Conservation (phyloP, 306 rosid species). For the Mimosa bimucronata region DNA sequence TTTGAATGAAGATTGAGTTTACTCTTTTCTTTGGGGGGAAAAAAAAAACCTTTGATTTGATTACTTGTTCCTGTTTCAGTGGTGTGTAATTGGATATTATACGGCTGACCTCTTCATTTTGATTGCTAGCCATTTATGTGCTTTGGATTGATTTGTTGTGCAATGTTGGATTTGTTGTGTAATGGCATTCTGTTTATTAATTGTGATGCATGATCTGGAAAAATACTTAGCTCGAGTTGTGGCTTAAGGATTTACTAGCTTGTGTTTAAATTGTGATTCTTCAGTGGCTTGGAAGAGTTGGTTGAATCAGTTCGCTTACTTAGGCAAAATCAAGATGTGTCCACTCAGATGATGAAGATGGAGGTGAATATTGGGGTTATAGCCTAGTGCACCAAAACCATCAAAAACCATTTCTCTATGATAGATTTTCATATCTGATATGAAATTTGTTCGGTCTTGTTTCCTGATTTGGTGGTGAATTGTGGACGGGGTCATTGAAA, state of each 20-base stretch:
- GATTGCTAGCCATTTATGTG: background rate
- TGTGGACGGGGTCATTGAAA: slow-evolving; percentile 53
- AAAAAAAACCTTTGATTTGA: background rate
- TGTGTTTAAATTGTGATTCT: background rate
- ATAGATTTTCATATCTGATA: slow-evolving; percentile 40
- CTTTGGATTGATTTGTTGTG: background rate
- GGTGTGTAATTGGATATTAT: background rate
- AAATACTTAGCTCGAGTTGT: background rate
- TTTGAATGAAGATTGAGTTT: background rate
- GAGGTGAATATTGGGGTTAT: background rate
- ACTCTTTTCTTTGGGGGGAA: background rate
- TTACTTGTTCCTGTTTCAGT: background rate
- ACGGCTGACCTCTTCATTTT: background rate
- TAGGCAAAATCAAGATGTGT: background rate
- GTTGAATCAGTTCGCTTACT: background rate
- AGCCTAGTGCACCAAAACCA: slow-evolving; percentile 31
- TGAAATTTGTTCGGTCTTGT: slow-evolving; percentile 39
- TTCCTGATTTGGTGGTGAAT: slow-evolving; percentile 44
- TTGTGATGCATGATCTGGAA: background rate
- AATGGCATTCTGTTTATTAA: background rate
- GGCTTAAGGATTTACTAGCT: background rate
- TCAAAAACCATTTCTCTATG: background rate
- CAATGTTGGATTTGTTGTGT: background rate
- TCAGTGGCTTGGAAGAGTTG: slow-evolving; percentile 6
- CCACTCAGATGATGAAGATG: background rate